Base-by-base conservation (phyloP, 331 rosid genomes). In the Pyracantha coccinea region DNA sequence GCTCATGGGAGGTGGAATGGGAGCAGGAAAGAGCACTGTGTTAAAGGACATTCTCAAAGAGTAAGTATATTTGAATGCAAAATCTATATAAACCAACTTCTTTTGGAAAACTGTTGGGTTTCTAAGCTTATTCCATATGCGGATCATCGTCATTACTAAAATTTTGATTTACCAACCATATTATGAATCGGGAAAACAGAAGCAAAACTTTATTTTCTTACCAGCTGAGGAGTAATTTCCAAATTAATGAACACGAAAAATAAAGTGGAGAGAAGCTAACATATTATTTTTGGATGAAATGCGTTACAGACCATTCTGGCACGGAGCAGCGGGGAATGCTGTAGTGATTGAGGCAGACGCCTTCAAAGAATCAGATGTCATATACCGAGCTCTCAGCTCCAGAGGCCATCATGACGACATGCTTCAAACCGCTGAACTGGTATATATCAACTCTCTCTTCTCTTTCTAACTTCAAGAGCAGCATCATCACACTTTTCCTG, bases 1-100 rank as follows among this genome's bases (percentile, higher is more conserved):
- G 73, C 84, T 95, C 85, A 95, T 95, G 99, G 99, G 99, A 0
- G 97, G 99, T 62, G 98, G 98, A 27, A 92, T 95, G 99, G 98
- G 99, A 77, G 99, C 99, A 10, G 98, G 99, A 25, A 95, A 95
- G 90, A 95, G 98, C 90, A 92, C 97, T 0, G 99, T 89, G 35
- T 91, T 95, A 4, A 88, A 95, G 75, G 99, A 95, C 62, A 95
- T 95, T 82, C 97, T 90, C 77, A 92, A 95, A 90, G 99, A 95
- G 99, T 95, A 89, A 10, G 45, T 27, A 27, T 27, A 27, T 27
- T 27, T 27, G 28, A 27, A 21, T 88, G 66, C 5, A 14, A 60
- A 23, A 13, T 59, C 32, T 24, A 23, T 2, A 15, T 61, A 27
- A 61, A 60, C 20, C 66, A 60, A 15, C 20, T 60, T 15, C 38